Percentiles rank a stretch among this genome's conserved stretches.
These are phyloP conservation scores for Bonia amplexicaulis DNA, from an alignment of 176 grass and related monocot species.

Conservation along the genomic window DNA sequence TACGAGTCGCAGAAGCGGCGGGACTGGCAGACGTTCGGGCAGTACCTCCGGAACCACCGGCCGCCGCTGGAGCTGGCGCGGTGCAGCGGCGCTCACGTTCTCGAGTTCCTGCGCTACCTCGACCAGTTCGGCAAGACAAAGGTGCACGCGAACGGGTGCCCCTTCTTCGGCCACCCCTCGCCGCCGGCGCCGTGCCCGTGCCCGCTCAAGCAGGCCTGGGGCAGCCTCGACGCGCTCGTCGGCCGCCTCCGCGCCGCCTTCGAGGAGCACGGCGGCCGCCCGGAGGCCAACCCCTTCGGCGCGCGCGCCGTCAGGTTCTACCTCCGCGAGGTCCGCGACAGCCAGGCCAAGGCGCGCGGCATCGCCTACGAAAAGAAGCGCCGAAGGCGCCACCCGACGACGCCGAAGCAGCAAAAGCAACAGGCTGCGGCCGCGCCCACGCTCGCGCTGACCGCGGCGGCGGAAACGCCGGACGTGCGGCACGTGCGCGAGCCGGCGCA, in stretches of 20 bases:
- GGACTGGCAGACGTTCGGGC: constrained; percentile 96
- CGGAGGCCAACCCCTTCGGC: constrained; percentile 70
- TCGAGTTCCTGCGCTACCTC: constrained; percentile 91
- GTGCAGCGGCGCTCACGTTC: constrained; percentile 66
- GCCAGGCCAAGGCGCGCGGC: constrained; percentile 54
- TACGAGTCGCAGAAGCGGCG: constrained; percentile 96
- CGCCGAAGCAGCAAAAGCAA: background rate
- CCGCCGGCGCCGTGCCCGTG: constrained; percentile 64
- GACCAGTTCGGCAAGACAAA: constrained; percentile 90
- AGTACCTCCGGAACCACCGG: constrained; percentile 79
- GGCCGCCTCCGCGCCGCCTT: constrained; percentile 80
- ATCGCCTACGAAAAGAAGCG: constrained; percentile 70
- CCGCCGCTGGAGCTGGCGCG: constrained; percentile 50
- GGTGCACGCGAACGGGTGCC: constrained; percentile 53
- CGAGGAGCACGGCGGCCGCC: constrained; percentile 71
- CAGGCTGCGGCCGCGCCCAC: background rate
- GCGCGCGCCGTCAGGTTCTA: constrained; percentile 63
- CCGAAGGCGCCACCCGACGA: constrained; percentile 33
- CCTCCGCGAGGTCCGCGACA: constrained; percentile 61
- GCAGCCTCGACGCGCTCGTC: constrained; percentile 73
- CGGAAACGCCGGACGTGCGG: background rate
- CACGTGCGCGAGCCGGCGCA: background rate
- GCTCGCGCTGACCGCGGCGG: background rate
- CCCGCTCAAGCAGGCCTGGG: constrained; percentile 66
- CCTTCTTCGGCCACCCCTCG: constrained; percentile 69